Evolutionary conservation across 768 basidiomycete genomes (phyloP).

Genomic region (Rhodotorula graminis): DNA sequence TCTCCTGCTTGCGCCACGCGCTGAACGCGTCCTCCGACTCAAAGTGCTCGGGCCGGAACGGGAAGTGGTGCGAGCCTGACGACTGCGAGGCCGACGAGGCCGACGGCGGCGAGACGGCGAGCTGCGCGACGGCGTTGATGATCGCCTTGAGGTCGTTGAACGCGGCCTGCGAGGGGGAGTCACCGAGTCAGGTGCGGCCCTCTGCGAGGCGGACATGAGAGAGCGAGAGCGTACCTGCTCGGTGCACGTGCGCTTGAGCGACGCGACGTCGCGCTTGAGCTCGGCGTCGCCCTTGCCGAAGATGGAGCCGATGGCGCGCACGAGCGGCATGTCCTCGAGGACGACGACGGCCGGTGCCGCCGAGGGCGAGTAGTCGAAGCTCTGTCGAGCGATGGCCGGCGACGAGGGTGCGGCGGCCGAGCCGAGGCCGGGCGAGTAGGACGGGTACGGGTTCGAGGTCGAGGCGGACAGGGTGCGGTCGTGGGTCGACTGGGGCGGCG

Average conservation of each 20-base stretch:
- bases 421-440: slow-evolving; percentile 11
- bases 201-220: slow-evolving; percentile 50
- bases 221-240: slow-evolving; percentile 55
- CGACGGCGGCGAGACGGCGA: slow-evolving; percentile 43
- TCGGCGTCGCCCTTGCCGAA: slow-evolving; percentile 69
- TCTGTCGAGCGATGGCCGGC: slow-evolving; percentile 56
- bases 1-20: slow-evolving; percentile 75
- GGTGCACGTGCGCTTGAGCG: slow-evolving; percentile 60
- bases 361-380: slow-evolving; percentile 54
- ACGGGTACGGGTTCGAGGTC: slow-evolving; percentile 10
- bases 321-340: slow-evolving; percentile 72
- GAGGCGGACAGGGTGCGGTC: slow-evolving; percentile 51
- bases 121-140: slow-evolving; percentile 83
- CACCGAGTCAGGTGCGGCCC: background rate
- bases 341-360: slow-evolving; percentile 51
- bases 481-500: slow-evolving; percentile 46
- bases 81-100: background rate
- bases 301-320: slow-evolving; percentile 61
- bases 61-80: slow-evolving; percentile 56
- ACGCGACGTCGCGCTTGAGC: slow-evolving; percentile 68
- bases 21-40: slow-evolving; percentile 74
- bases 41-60: slow-evolving; percentile 82
- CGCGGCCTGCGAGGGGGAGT: slow-evolving; percentile 24
- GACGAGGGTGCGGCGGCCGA: background rate
- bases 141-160: slow-evolving; percentile 59